These are phyloP conservation scores for Clathrospora elynae DNA, from an alignment of 2,329 filamentous ascomycete genomes.

Conservation along the genomic window DNA sequence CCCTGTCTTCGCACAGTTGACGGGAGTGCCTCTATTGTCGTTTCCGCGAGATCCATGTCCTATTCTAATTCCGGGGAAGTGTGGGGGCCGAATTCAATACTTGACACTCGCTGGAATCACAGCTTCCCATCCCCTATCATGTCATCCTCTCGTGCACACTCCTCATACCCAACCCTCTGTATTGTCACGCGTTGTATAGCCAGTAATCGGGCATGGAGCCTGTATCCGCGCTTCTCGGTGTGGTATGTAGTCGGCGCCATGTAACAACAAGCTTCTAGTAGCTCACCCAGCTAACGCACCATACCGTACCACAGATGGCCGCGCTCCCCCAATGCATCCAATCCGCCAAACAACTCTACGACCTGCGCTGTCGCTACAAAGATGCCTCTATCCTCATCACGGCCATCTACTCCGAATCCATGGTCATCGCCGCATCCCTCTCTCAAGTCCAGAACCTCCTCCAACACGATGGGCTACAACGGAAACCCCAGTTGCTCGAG, in stretches of 20 bases:
- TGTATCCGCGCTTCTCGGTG: constrained; percentile 10
- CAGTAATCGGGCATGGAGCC: constrained; percentile 9
- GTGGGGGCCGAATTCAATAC: no score
- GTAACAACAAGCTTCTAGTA: constrained; percentile 1
- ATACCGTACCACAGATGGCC: constrained; percentile 18
- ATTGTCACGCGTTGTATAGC: no score
- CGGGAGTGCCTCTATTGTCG: no score
- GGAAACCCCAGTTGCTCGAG: constrained; percentile 38
- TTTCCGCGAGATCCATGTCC: no score
- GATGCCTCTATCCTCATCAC: constrained; percentile 41
- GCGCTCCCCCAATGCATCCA: constrained; percentile 35
- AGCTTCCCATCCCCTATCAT: no score
- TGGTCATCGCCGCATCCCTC: constrained; percentile 41
- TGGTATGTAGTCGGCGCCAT: constrained; percentile 9
- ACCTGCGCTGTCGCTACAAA: constrained; percentile 37
- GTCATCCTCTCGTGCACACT: no score
- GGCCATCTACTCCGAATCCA: constrained; percentile 43
- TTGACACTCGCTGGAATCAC: no score
- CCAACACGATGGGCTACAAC: constrained; percentile 32
- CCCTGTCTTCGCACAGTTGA: no score
- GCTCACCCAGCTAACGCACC: constrained; percentile 10
- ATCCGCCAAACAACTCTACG: constrained; percentile 40
- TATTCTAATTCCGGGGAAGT: no score
- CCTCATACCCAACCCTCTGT: no score
- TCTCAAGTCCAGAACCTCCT: constrained; percentile 40